Base-by-base conservation (phyloP, 768 basidiomycete genomes). In the Hypsizygus marmoreus region DNA sequence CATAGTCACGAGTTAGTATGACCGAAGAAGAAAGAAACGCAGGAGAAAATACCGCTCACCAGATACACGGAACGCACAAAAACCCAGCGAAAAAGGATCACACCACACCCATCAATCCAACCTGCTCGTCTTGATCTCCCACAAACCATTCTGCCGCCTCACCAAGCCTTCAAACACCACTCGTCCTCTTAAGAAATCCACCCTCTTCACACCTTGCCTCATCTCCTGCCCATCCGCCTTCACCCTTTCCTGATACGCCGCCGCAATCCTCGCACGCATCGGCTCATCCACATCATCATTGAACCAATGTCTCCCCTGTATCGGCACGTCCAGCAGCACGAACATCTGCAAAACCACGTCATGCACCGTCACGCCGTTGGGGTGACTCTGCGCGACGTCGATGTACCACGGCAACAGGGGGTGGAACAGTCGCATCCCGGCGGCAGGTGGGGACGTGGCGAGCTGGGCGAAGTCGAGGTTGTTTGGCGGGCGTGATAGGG, bases 341-440 rank as follows among this genome's bases (percentile, higher is more conserved):
- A 68, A 74, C 35, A 85, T 61, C 47, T 76, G 73, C 24, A 53
- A 46, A 40, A 86, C 63, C 12, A 88, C 66, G 49, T 86, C 81
- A 25, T 65, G 65, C 2, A 87, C 65, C 4, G 82, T 81, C 43
- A 86, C 71, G n/a, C 83, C 84, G 17, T 75, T 64, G 2, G 73
- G 70, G 31, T 74, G 69, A 6, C 60, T 61, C 30, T 73, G 62
- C 17, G 58, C 56, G 13, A 85, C 67, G 51, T 86, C 84, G 59
- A 88, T 74, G 62, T 77, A 83, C 86, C 86, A 88, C 0, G 86
- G 85, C 1, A 84, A 64, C 26, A 69, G 66, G 0, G 75, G 63
- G 60, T 84, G 81, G 55, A 72, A 80, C 39, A 87, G 56, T 10
- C 81, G 79, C 68, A 86, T 74, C 45, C 62, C 63, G 4, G 64